A percentile compares a stretch with the other conserved stretches of the same genome.
These are phyloP conservation scores for Psidium friedrichsthalianum DNA, from an alignment of 345 rosid genomes.

Conservation along the genomic window DNA sequence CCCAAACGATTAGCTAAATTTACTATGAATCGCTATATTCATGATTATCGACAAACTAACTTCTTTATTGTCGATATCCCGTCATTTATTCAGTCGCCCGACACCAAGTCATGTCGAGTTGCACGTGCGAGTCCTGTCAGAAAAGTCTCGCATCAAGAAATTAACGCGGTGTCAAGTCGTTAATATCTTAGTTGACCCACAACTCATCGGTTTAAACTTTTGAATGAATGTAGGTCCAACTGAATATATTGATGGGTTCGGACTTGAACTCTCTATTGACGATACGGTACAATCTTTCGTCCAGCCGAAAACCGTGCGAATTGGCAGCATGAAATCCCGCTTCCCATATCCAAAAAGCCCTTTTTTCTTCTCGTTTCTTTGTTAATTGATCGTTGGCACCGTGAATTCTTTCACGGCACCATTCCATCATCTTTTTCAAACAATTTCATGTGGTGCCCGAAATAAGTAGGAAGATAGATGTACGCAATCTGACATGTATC, in stretches of 20 bases:
- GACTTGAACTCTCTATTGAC: no score
- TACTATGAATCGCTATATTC: not conserved
- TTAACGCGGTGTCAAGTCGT: no score
- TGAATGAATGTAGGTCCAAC: no score
- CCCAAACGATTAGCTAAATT: not conserved
- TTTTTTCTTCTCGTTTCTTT: not conserved
- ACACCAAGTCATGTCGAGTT: not conserved
- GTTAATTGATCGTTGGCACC: not conserved
- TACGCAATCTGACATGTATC: not conserved
- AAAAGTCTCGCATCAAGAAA: no score
- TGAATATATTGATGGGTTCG: no score
- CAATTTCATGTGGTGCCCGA: not conserved
- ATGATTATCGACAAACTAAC: not conserved
- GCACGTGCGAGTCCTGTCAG: no score
- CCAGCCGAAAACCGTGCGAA: rapidly evolving
- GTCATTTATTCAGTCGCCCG: not conserved
- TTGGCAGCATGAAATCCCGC: rapidly evolving
- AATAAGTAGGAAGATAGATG: not conserved
- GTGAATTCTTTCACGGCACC: not conserved
- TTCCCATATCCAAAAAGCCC: not conserved
- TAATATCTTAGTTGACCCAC: no score
- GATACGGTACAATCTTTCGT: rapidly evolving
- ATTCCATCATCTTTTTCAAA: not conserved
- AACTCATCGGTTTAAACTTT: no score
- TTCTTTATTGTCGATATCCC: not conserved